These are phyloP conservation scores for Casuarina equisetifolia DNA, from an alignment of 306 rosid genomes.

Conservation along the genomic window DNA sequence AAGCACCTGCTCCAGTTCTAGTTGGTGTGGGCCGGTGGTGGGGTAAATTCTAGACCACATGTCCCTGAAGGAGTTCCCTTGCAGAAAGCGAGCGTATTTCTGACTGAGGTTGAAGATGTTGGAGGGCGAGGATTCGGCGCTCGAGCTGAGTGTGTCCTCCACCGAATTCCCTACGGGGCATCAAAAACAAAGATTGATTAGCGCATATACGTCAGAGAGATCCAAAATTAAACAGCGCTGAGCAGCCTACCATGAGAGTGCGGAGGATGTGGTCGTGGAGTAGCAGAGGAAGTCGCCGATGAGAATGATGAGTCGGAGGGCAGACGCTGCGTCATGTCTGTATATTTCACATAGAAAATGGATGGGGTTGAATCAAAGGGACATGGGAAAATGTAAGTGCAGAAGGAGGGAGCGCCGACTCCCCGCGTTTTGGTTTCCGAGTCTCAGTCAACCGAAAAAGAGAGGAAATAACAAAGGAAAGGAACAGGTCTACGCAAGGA, in stretches of 20 bases:
- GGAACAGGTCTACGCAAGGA: too few relatives aligned
- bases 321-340: slow-evolving; percentile 37
- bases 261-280: slow-evolving; percentile 12
- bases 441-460: too few relatives aligned
- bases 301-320: slow-evolving; percentile 27
- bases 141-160: slow-evolving; percentile 30
- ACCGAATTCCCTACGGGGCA: slow-evolving; percentile 27
- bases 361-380: too few relatives aligned
- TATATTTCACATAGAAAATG: neutral
- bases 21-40: slow-evolving; percentile 19
- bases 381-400: neutral
- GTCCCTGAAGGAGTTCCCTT: slow-evolving; percentile 53
- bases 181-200: neutral
- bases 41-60: slow-evolving; percentile 37
- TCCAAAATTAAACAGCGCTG: too few relatives aligned
- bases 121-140: slow-evolving; percentile 31
- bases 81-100: slow-evolving; percentile 40
- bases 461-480: too few relatives aligned
- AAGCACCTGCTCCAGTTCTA: slow-evolving; percentile 43
- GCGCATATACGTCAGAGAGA: slow-evolving; percentile 9
- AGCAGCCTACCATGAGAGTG: slow-evolving; percentile 30
- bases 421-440: too few relatives aligned
- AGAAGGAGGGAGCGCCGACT: too few relatives aligned
- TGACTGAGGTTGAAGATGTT: slow-evolving; percentile 24
- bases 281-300: slow-evolving; percentile 12